These are phyloP conservation scores for Vicia villosa DNA, from an alignment of 306 rosid species.

Conservation along the genomic window DNA sequence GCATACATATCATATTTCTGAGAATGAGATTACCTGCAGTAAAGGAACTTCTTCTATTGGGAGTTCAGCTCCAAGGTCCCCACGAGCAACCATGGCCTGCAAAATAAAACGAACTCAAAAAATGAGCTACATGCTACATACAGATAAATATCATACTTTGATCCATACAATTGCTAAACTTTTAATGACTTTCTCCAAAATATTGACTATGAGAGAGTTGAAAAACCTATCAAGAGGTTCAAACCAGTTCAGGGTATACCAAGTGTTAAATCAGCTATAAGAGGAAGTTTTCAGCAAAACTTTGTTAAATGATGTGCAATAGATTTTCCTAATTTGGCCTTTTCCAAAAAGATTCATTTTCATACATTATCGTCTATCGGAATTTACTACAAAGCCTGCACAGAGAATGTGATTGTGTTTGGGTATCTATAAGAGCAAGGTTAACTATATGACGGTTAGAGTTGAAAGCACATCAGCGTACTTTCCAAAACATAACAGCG, in stretches of 20 bases:
- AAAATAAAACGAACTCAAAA: constrained; percentile 35
- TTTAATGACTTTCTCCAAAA: constrained; percentile 20
- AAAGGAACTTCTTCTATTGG: constrained; percentile 98
- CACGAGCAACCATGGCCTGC: constrained; percentile 99
- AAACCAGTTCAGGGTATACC: constrained; percentile 21
- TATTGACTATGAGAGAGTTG: constrained; percentile 1
- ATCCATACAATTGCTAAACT: constrained; percentile 5
- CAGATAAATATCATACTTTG: constrained; percentile 25
- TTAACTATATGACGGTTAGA: constrained; percentile 11
- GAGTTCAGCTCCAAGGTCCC: constrained; percentile 99
- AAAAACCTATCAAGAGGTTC: constrained; percentile 17
- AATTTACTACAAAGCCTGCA: constrained; percentile 5
- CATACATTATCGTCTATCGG: not conserved
- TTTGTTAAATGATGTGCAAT: constrained; percentile 5
- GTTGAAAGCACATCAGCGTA: not conserved
- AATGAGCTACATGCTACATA: constrained; percentile 24
- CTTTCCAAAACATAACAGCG: not conserved
- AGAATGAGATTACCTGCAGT: constrained; percentile 66
- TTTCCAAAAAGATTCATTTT: constrained; percentile 26
- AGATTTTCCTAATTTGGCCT: constrained; percentile 5
- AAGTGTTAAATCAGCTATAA: constrained; percentile 19
- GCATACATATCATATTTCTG: constrained; percentile 14
- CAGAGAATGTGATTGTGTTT: not conserved
- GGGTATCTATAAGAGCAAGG: not conserved
- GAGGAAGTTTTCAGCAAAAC: constrained; percentile 6